Base-by-base conservation (phyloP, 176 grass and related monocot genomes). In the Carex scoparia region DNA sequence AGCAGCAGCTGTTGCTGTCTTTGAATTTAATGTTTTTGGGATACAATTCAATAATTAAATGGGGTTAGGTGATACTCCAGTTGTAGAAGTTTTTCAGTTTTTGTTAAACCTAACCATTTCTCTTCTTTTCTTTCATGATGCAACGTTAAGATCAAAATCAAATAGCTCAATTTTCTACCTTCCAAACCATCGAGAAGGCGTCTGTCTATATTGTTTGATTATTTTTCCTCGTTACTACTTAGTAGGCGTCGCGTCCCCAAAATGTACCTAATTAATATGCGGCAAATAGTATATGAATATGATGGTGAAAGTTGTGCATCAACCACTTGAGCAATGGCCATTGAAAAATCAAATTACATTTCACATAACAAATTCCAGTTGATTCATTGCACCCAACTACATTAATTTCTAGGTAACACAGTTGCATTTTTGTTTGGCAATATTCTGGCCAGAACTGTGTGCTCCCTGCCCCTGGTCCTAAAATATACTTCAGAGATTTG, bases 41-140 rank as follows among this genome's bases (percentile, higher is more conserved):
- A 28, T 46, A 44, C 58, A 56, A 82, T 65, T 65, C 37, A 65
- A 61, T 65, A 82, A 23, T 23, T 23, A 23, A 65, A 82, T 82
- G 79, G 56, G 51, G 81, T 83, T 65, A 35, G 59, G 61, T 83
- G 81, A 83, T 83, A 83, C 37, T 69, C 13, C 65, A 69, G 81
- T 83, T 69, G 5, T 37, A 18, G 46, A 83, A 83, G 61, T 69
- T 67, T 68, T 68, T 37, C 19, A 44, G 59, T 81, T 83, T 18
- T 69, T 83, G 61, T 56, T 38, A 23, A 33, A 83, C 81, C 81
- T 83, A 83, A 83, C 81, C 63, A 69, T 69, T 69, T 83, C 42
- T 83, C 53, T 53, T 42, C 63, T 56, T 69, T 69, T 83, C 42
- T 83, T 66, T 53, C 61, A 67, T 67, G 14, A 69, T 69, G 81